Conservation (phyloP, 192 early-diverging fungal genomes). For the Rhizophagus clarus region DNA sequence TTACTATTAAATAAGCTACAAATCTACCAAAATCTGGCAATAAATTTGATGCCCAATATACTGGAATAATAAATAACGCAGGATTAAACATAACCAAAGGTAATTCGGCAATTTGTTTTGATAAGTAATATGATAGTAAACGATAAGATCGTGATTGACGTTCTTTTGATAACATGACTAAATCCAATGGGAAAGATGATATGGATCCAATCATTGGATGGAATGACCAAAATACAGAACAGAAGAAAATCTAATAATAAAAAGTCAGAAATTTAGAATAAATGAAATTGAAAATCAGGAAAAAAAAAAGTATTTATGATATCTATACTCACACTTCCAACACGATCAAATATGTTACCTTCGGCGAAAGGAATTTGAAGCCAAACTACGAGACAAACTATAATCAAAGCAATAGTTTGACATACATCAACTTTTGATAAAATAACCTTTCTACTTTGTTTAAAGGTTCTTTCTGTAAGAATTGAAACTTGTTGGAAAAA, state of each 20-base stretch:
- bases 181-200: slow-evolving; percentile 16
- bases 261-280: neutral
- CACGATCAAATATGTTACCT: neutral
- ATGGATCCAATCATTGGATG: neutral
- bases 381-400: slow-evolving; percentile 3
- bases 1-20: neutral
- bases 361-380: slow-evolving; percentile 1
- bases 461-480: slow-evolving; percentile 18
- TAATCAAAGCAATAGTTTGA: neutral
- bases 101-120: slow-evolving; percentile 18
- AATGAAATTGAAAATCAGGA: neutral
- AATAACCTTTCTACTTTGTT: slow-evolving; percentile 11
- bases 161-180: slow-evolving; percentile 11
- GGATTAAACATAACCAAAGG: neutral
- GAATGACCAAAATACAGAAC: slow-evolving; percentile 5
- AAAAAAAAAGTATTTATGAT: neutral
- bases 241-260: neutral
- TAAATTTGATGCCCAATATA: slow-evolving; percentile 16
- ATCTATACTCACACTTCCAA: neutral
- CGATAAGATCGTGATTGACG: slow-evolving; percentile 31
- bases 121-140: slow-evolving; percentile 2
- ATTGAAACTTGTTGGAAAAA: slow-evolving; percentile 18
- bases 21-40: neutral
- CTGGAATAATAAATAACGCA: neutral
- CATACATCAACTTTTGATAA: slow-evolving; percentile 8